Conservation (phyloP, 352 stramenopile species). For the Thraustochytrium striatum region DNA sequence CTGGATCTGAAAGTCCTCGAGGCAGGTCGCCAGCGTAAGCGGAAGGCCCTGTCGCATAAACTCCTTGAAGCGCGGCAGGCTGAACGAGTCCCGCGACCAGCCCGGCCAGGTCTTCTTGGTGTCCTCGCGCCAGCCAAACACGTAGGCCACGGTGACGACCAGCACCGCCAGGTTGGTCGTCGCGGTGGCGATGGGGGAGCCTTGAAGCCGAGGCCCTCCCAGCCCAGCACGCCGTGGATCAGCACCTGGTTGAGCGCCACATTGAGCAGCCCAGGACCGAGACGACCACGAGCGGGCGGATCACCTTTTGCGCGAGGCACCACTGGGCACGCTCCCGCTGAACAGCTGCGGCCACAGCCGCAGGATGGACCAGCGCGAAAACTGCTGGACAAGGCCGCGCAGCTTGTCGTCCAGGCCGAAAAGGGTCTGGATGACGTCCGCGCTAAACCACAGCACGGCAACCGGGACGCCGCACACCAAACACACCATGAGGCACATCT, state of each 20-base stretch:
- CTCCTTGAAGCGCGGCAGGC: slow-evolving; percentile 57
- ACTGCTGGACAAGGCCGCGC: slow-evolving; percentile 60
- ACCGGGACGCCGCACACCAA: slow-evolving; percentile 67
- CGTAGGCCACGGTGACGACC: slow-evolving; percentile 65
- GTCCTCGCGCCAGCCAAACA: slow-evolving; percentile 63
- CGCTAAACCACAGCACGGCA: slow-evolving; percentile 67
- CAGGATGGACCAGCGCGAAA: slow-evolving; percentile 66
- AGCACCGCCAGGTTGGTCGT: slow-evolving; percentile 62
- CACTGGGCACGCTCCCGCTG: slow-evolving; percentile 70
- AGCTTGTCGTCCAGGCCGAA: slow-evolving; percentile 58
- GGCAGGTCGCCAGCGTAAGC: slow-evolving; percentile 62
- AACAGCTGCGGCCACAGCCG: slow-evolving; percentile 71
- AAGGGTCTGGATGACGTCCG: slow-evolving; percentile 59
- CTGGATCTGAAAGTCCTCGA: slow-evolving; percentile 58
- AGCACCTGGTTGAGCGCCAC: slow-evolving; percentile 63
- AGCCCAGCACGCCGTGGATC: slow-evolving; percentile 64
- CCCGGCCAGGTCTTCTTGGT: slow-evolving; percentile 61
- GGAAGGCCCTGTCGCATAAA: slow-evolving; percentile 57
- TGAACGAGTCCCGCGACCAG: slow-evolving; percentile 58
- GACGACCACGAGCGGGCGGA: slow-evolving; percentile 65
- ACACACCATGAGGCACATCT: slow-evolving; percentile 58
- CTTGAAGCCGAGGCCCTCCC: slow-evolving; percentile 64
- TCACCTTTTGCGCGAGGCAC: slow-evolving; percentile 73
- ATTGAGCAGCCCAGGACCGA: slow-evolving; percentile 66
- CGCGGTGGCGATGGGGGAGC: slow-evolving; percentile 67